These are phyloP conservation scores for Colletotrichum tofieldiae DNA, from an alignment of 2,329 filamentous ascomycete species.

Conservation along the genomic window DNA sequence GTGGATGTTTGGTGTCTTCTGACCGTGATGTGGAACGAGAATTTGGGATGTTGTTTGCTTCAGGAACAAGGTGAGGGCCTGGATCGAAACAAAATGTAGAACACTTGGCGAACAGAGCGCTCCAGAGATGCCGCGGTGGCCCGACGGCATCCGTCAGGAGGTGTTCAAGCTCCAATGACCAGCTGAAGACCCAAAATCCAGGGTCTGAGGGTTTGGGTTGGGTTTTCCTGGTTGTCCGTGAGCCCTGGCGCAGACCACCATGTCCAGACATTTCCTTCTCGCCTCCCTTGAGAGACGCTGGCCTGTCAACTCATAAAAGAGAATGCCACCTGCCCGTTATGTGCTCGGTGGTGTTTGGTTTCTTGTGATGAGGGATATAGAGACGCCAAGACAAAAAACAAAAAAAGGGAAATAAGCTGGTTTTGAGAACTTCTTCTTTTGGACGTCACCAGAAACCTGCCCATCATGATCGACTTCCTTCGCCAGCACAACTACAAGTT, in stretches of 20 bases:
- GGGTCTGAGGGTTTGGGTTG: constrained; percentile 32
- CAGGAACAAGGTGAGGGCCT: constrained; percentile 28
- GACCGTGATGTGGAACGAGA: constrained; percentile 5
- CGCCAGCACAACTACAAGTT: constrained; percentile 44
- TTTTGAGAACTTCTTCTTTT: constrained; percentile 34
- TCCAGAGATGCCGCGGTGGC: constrained; percentile 15
- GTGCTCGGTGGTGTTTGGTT: background rate
- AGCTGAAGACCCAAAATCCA: background rate
- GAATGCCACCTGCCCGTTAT: constrained; percentile 8
- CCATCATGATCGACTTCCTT: constrained; percentile 40
- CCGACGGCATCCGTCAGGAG: constrained; percentile 29
- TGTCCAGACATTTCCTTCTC: background rate
- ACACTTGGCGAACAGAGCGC: constrained; percentile 32
- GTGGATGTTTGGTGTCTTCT: constrained; percentile 15
- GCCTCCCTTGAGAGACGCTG: background rate
- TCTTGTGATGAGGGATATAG: constrained; percentile 1
- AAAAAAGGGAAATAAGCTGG: constrained; percentile 23
- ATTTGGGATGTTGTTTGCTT: constrained; percentile 25
- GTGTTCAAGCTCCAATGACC: constrained; percentile 20
- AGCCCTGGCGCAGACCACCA: constrained; percentile 8
- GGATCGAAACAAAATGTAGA: constrained; percentile 29
- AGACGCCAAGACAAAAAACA: constrained; percentile 28
- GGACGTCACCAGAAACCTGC: constrained; percentile 33
- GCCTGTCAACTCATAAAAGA: constrained; percentile 34
- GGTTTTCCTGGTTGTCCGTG: constrained; percentile 30